These are phyloP conservation scores for Allodekkera sacchari DNA, from an alignment of 805 yeast species.

Conservation along the genomic window DNA sequence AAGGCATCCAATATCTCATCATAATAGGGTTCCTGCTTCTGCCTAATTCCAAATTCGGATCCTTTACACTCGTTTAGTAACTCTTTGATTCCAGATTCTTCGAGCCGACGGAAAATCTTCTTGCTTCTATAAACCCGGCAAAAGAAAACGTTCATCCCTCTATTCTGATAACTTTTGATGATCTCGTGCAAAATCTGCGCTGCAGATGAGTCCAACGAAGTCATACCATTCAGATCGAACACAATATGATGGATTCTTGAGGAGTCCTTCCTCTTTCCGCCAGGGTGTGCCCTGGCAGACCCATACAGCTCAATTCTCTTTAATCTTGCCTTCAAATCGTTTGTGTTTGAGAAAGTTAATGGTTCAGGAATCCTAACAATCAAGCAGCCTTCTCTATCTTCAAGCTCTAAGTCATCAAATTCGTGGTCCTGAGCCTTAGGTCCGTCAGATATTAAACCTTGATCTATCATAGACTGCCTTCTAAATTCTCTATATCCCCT, in stretches of 20 bases:
- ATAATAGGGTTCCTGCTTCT: constrained; percentile 32
- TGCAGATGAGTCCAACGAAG: constrained; percentile 71
- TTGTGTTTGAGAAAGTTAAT: constrained; percentile 76
- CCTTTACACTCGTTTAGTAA: constrained; percentile 21
- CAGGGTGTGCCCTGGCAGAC: constrained; percentile 68
- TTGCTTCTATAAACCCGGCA: constrained; percentile 46
- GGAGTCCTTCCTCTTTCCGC: constrained; percentile 26
- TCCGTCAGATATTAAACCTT: not conserved
- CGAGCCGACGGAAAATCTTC: constrained; percentile 41
- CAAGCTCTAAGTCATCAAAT: constrained; percentile 18
- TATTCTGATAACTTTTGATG: constrained; percentile 43
- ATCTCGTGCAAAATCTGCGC: constrained; percentile 62
- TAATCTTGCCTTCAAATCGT: constrained; percentile 61
- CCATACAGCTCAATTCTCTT: constrained; percentile 71
- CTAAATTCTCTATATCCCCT: constrained; percentile 21
- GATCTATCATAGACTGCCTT: constrained; percentile 10
- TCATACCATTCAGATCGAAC: constrained; percentile 78
- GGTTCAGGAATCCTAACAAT: constrained; percentile 84
- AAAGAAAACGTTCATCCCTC: constrained; percentile 51
- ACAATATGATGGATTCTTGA: constrained; percentile 47
- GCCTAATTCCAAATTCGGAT: constrained; percentile 22
- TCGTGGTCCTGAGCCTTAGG: not conserved
- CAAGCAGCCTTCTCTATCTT: constrained; percentile 61
- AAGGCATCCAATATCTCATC: constrained; percentile 53
- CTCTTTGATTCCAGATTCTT: constrained; percentile 45